Conservation (phyloP, 2,329 filamentous ascomycete genomes). For the Tolypocladium ophioglossoides region DNA sequence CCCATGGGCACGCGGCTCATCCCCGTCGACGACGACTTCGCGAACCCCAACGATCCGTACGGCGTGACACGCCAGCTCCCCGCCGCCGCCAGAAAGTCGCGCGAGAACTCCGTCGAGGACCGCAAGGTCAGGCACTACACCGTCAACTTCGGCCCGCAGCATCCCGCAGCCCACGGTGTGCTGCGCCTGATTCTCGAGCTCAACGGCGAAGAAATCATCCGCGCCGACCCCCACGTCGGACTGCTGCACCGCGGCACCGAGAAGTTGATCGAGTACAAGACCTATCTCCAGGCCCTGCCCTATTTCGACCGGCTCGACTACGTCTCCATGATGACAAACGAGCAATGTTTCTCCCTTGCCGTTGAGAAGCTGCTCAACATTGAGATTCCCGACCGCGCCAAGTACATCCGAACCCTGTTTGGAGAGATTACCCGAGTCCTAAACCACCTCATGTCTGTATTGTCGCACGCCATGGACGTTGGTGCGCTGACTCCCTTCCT, state of each 20-base stretch:
- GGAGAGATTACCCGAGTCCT: conserved; percentile 87
- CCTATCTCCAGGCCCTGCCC: conserved; percentile 92
- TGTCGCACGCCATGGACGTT: conserved; percentile 98
- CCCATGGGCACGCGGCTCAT: conserved; percentile 47
- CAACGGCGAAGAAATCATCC: conserved; percentile 94
- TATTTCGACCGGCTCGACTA: conserved; percentile 99
- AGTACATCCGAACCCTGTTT: conserved; percentile 94
- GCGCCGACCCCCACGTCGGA: conserved; percentile 93
- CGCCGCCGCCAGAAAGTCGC: conserved; percentile 32
- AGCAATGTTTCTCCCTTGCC: conserved; percentile 91
- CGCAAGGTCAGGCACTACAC: conserved; percentile 98
- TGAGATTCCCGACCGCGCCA: conserved; percentile 88
- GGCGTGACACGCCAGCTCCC: conserved; percentile 32
- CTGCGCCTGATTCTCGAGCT: conserved; percentile 94
- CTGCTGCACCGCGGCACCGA: conserved; percentile 94
- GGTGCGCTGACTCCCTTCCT: conserved; percentile 95
- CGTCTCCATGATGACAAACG: conserved; percentile 99
- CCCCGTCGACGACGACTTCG: conserved; percentile 55
- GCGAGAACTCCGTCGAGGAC: conserved; percentile 38
- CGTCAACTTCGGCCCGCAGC: conserved; percentile 98
- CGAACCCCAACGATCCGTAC: conserved; percentile 38
- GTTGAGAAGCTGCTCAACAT: conserved; percentile 98
- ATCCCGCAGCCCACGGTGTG: conserved; percentile 97
- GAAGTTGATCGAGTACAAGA: conserved; percentile 99
- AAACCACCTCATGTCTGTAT: conserved; percentile 96